These are phyloP conservation scores for Alternaria brassicicola DNA, from an alignment of 2,329 filamentous ascomycete genomes.

Conservation along the genomic window DNA sequence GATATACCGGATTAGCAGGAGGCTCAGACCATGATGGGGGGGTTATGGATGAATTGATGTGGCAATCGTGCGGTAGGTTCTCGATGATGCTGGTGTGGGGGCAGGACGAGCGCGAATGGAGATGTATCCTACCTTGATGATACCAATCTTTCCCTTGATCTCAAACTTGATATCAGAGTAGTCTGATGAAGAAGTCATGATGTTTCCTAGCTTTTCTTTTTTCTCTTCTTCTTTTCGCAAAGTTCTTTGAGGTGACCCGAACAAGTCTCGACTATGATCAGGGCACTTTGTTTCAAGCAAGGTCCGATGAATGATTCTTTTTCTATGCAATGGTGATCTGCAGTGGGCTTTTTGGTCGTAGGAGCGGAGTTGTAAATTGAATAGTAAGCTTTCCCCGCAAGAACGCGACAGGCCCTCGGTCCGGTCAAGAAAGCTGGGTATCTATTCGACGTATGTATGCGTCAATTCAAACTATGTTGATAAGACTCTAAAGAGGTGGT, in stretches of 20 bases:
- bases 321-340: not conserved
- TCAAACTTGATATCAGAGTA: constrained; percentile 55
- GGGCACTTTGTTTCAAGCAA: not conserved
- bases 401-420: constrained; percentile 21
- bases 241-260: not conserved
- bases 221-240: not conserved
- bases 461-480: not conserved
- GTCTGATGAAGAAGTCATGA: constrained; percentile 27
- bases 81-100: not conserved
- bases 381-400: constrained; percentile 23
- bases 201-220: constrained; percentile 3
- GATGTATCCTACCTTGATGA: constrained; percentile 48
- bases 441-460: not conserved
- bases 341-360: not conserved
- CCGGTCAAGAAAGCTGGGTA: constrained; percentile 7
- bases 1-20: not conserved
- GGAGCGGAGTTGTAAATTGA: not conserved
- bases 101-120: not conserved
- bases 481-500: not conserved
- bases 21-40: not conserved
- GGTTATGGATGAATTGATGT: not conserved
- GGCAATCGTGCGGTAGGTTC: not conserved
- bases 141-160: constrained; percentile 53
- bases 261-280: not conserved
- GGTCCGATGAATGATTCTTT: not conserved